Base-by-base conservation (phyloP, 192 early-diverging fungal genomes). In the Thamnidium elegans region DNA sequence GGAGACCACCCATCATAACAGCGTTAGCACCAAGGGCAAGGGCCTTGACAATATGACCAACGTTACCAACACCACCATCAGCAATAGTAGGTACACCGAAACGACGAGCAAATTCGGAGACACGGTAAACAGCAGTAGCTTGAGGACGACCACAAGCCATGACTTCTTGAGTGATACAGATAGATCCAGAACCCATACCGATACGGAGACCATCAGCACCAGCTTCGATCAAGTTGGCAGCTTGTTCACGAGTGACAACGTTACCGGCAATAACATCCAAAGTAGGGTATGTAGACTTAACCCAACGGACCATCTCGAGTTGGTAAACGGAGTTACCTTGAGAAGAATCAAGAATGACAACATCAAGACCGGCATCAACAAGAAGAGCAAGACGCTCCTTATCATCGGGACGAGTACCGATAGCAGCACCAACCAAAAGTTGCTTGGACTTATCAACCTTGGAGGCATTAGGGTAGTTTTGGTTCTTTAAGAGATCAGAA, bases 91-190 rank as follows among this genome's bases (percentile, higher is more conserved):
- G 96, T 19, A 99, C 87, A 70, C 94, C 96, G 67, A 95, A 99
- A 76, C 90, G 87, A 72, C 89, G 80, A 32, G 93, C 92, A 76
- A 92, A 96, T 82, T 96, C 85, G 17, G 94, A 87, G 42, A 99
- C 96, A 75, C 89, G 89, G 86, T 85, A 96, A 47, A 99, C 96
- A 32, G 93, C 94, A 26, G 94, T 96, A 11, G 91, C 96, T 76
- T 99, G 96, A 34, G 96, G 96, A 70, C 96, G 90, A 69, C 96
- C 96, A 56, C 94, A 94, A 52, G 96, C 94, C 94, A 97, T 98
- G 74, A 94, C 94, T 80, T 96, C 95, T 76, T 97, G 95, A 45
- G 95, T 97, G 62, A 97, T 98, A 84, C 95, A 98, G 70, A 98
- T 98, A 31, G 90, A 92, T n/a, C 96, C 96, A 67, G 88, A 90